phyloP scores from a whole-genome alignment of 805 yeast species.

The Saccharomyces paradoxus region DNA sequence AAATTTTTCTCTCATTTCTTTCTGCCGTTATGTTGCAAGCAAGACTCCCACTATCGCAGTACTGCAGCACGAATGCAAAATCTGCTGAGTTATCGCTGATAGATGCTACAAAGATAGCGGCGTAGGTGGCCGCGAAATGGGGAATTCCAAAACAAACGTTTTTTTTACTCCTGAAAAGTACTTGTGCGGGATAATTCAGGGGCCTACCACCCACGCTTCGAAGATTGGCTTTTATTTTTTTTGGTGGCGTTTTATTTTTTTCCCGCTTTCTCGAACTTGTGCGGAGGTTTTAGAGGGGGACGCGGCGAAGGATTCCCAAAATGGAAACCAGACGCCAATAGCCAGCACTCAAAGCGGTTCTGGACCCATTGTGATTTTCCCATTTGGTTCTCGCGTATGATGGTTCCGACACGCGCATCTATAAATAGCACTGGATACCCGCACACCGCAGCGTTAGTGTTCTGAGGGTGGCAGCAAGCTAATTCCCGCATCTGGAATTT shows the following conservation, averaged over 20 bases:
- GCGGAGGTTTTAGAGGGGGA: not conserved
- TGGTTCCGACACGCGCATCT: not conserved
- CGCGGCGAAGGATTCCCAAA: not conserved
- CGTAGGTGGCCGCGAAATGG: not conserved
- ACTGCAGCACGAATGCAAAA: not conserved
- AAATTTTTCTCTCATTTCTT: not conserved
- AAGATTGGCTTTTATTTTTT: not conserved
- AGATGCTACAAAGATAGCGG: not conserved
- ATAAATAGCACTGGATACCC: not conserved
- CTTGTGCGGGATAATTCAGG: not conserved
- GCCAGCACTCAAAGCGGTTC: not conserved
- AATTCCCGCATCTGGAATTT: not conserved
- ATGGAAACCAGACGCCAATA: not conserved
- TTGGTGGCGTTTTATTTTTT: not conserved
- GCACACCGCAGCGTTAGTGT: not conserved
- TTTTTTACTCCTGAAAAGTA: not conserved
- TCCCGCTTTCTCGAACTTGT: not conserved
- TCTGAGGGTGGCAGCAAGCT: not conserved
- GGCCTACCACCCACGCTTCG: not conserved
- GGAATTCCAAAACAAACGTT: not conserved
- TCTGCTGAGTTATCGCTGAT: not conserved
- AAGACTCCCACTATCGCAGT: not conserved
- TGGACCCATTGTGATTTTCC: not conserved
- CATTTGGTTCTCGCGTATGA: not conserved
- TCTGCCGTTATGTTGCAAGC: not conserved